A percentile compares a stretch with the other conserved stretches of the same genome.
These are phyloP conservation scores for Colletotrichum scovillei DNA, from an alignment of 2,329 filamentous ascomycete species.

Conservation along the genomic window DNA sequence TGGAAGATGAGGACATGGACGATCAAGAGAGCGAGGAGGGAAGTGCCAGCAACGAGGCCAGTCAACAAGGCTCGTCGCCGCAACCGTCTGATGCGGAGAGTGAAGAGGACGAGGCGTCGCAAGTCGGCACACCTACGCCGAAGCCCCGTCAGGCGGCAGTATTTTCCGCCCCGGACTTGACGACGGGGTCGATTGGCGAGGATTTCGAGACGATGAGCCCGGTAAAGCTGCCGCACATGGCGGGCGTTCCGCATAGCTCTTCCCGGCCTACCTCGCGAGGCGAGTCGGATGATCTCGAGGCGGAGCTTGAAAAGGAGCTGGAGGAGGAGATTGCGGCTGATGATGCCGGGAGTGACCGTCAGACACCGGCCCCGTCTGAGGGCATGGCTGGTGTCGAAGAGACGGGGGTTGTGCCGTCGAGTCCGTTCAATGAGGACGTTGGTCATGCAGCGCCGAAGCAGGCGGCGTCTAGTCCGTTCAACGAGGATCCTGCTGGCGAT, in stretches of 20 bases:
- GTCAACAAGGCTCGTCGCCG: background rate
- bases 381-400: background rate
- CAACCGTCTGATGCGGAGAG: background rate
- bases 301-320: slow-evolving; percentile 27
- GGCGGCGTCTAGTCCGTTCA: background rate
- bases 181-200: slow-evolving; percentile 4
- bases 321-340: slow-evolving; percentile 19
- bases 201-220: slow-evolving; percentile 35
- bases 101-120: slow-evolving; percentile 12
- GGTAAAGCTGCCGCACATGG: slow-evolving; percentile 9
- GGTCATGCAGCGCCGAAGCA: background rate
- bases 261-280: slow-evolving; percentile 7
- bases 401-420: background rate
- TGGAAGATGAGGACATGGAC: slow-evolving; percentile 5
- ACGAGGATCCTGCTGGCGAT: background rate
- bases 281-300: slow-evolving; percentile 18
- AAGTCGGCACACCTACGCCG: slow-evolving; percentile 20
- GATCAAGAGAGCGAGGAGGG: slow-evolving; percentile 26
- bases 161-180: slow-evolving; percentile 3
- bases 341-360: background rate
- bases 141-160: slow-evolving; percentile 1
- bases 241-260: background rate
- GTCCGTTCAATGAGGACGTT: background rate
- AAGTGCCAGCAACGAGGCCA: background rate
- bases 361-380: background rate